Conservation (phyloP, 441 rosid species). For the Gossypium schwendimanii region DNA sequence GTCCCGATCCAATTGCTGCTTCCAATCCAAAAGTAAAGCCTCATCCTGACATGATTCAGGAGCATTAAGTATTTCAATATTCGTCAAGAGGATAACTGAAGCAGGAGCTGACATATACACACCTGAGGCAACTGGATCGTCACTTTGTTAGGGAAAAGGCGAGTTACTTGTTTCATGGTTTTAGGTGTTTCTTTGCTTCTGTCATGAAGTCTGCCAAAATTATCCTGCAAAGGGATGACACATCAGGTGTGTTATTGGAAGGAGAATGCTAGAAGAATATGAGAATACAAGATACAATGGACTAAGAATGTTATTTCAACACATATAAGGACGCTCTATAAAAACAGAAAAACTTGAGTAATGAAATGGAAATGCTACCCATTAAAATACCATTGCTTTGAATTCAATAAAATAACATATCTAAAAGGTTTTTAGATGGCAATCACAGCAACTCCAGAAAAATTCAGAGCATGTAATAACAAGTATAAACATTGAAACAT, state of each 20-base stretch:
- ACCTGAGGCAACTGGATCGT: slow-evolving; percentile 96
- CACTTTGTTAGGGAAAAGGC: slow-evolving; percentile 94
- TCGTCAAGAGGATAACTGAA: background rate
- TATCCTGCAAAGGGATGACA: slow-evolving; percentile 51
- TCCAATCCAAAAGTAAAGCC: slow-evolving; percentile 84
- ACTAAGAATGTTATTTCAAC: background rate
- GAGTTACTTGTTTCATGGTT: slow-evolving; percentile 77
- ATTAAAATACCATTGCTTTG: background rate
- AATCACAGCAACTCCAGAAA: background rate
- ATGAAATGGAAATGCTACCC: background rate
- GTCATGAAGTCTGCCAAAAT: slow-evolving; percentile 78
- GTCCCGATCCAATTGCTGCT: slow-evolving; percentile 90
- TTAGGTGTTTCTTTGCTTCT: slow-evolving; percentile 87
- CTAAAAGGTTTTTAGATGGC: background rate
- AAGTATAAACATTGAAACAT: background rate
- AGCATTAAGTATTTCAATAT: slow-evolving; percentile 14
- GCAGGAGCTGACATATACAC: background rate
- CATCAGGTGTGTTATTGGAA: background rate
- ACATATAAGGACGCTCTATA: background rate
- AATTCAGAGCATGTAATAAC: background rate
- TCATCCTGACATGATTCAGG: slow-evolving; percentile 62
- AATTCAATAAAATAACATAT: background rate
- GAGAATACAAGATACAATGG: background rate
- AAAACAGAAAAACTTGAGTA: background rate
- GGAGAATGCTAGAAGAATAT: background rate